Evolutionary conservation across 1,284 basidiomycete species (phyloP), one percentile per base, ranked within the genome.

Genomic region (Tylopilus sp.): DNA sequence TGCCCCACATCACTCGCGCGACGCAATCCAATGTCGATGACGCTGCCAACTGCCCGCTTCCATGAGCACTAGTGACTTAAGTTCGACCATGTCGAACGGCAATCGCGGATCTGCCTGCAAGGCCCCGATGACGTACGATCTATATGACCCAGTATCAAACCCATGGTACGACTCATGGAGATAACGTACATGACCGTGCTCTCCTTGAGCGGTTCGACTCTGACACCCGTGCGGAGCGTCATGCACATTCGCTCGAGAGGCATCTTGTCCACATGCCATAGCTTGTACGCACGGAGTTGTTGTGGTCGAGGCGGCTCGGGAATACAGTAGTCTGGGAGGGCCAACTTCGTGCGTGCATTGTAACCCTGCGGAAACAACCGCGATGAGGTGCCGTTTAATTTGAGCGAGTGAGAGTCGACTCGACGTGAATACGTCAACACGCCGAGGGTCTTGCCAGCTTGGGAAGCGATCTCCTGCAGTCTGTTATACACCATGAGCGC

Each of bases 141-240:
- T 79, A 16, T 28, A 33, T n/a, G 16, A 5, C 16, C 35, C 18
- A 1, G 18, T 11, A 21, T 13, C 35, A 21, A 9, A 18, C 7
- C 2, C 13, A 8, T 23, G 21, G 21, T n/a, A 35, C 16, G 16
- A 18, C 33, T 18, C 9, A 34, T 11, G 10, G 28, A 10, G 6
- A 3, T 4, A 7, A 44, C 77, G 53, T 51, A 84, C 81, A 84
- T 81, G 19, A 82, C 79, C 4, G 80, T 81, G 29, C 71, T 66
- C 46, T 71, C 67, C 48, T 76, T 76, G 43, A 84, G 67, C 12
- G 77, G 76, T 40, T 75, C 72, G 21, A 71, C 63, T 59, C 57
- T 66, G 57, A 37, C 71, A 56, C 56, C 82, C 56, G 35, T 67
- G 58, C 12, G 64, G 57, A 61, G 55, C 23, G 36, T 41, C 52